Evolutionary conservation across 352 stramenopile genomes (phyloP), one percentile per base, ranked within the genome.

Genomic region (Phytophthora ohioensis): DNA sequence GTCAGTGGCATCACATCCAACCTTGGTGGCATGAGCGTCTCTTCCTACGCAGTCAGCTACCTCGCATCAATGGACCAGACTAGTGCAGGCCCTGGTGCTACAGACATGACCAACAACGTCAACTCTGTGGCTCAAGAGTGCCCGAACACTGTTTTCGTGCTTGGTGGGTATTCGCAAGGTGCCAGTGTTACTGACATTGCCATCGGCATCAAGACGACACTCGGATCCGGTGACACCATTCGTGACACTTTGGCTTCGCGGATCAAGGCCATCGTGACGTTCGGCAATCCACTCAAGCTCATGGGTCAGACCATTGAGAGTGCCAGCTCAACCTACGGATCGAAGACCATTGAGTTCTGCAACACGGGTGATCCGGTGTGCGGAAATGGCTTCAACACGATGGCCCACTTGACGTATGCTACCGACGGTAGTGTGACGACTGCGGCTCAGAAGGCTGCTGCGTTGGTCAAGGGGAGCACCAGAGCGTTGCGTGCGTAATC

Each of bases 31-130:
- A 80, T 73, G 67, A 78, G 60, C 55, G 67, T 81, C 38, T 72
- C 57, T 12, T 74, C 68, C 3, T 79, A 83, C 53, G 72, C 72
- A 0, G 72, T 79, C 11, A 41, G 51, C 34, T 83, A 83, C 52
- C 27, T 54, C 11, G 71, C 75, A 1, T 67, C 64, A 0, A 36
- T 58, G 11, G 56, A 68, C 11, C 65, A 76, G 34, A 75, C 63
- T 2, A 78, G 63, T 15, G 69, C 61, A 3, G 60, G 71, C 0
- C 55, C 75, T 2, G 68, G 66, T 6, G 71, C 71, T 36, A 80
- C 67, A 11, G 76, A 73, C 35, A 73, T 83, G 72, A 73, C 67
- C 48, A 78, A 76, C 57, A 64, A 80, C 21, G 64, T 82, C 48
- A 52, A 67, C 8, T 64, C 48, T 5, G 69, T 72, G 3, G 61